Base-by-base conservation (phyloP, 169 alveolate species). In the Eimeria mitis region DNA sequence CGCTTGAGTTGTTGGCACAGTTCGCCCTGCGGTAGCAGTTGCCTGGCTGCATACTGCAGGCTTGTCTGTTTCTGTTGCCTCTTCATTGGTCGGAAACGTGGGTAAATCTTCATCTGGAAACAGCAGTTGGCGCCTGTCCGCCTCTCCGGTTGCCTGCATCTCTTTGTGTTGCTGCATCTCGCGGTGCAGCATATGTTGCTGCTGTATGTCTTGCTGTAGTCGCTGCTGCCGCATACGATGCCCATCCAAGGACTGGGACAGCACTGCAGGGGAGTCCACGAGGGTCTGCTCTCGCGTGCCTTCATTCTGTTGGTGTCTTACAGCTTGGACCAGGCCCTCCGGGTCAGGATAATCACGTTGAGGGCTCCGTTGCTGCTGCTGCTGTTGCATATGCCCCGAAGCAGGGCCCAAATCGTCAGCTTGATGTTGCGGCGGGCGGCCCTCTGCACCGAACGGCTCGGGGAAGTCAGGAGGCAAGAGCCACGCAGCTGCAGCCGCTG, bases 381-480 rank as follows among this genome's bases (percentile, higher is more conserved):
- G 65, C 40, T 37, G 92, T 49, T 61, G 61, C 13, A 34, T 68
- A 40, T 87, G 81, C 65, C 44, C 21, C 9, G 88, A 47, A 2
- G 40, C 88, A 47, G 44, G 31, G 88, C 63, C 73, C 4, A 21
- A 42, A 52, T 71, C 25, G 54, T 54, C 90, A 34, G 52, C 42
- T 49, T 65, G 92, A 68, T 40, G 65, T 4, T 87, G 92, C 92
- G 28, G 28, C 83, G 40, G 92, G 63, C 40, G 76, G 6, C 75
- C 90, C 54, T 83, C 76, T 14, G 52, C 90, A 34, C 76, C 42
- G 76, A 83, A 83, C 56, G 76, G 92, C 68, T 87, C 92, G 21
- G 92, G 92, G 61, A 87, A 87, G 81, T 87, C 83, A 28, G 92
- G 92, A 28, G 92, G 92, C 92, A 59, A 42, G 25, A 54, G 90